Evolutionary conservation across 2,329 filamentous ascomycete genomes (phyloP), one percentile per base, ranked within the genome.

Genomic region (Penicillium crustosum): DNA sequence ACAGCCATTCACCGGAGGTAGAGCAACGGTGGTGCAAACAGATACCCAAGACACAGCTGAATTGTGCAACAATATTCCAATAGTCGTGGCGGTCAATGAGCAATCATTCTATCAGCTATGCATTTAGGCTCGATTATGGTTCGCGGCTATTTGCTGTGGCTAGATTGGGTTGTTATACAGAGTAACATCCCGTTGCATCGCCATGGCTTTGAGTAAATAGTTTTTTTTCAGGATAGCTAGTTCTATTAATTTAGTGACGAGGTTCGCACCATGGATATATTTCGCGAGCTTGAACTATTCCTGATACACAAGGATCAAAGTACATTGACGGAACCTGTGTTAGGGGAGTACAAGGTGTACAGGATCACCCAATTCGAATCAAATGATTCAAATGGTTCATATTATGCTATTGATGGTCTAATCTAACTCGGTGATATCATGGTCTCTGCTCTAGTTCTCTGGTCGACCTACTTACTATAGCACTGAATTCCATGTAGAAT

Each of bases 141-240:
- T 53, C 21, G 42, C 35, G 42, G 17, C 49, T 48, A 35, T 42
- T 48, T 55, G 45, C 12, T 55, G 3, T 31, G 25, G 8, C 33
- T 27, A 57, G 49, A 35, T 47, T 42, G 49, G 27, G 36, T 39
- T 53, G 35, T 49, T 33, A 49, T 49, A 35, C 41, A 45, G 35
- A 29, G 49, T 47, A 19, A 29, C 21, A 53, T 53, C 45, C 35
- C 5, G 21, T 47, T 47, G 27, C 42, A 53, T 47, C 21, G 17
- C 12, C 7, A 43, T 41, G 15, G 15, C 17, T 39, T 31, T 12
- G 3, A 6, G 10, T 10, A 33, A 52, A 43, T n/a, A 19, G 6
- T 2, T 8, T 7, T 39, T 17, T 15, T 45, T 17, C n/a, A 6
- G 1, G 3, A 6, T 49, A 25, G 6, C n/a, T 15, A 6, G 8